Evolutionary conservation across 257 asterid species (phyloP), one percentile per base, ranked within the genome.

Genomic region (Paraleonurus japonicus): DNA sequence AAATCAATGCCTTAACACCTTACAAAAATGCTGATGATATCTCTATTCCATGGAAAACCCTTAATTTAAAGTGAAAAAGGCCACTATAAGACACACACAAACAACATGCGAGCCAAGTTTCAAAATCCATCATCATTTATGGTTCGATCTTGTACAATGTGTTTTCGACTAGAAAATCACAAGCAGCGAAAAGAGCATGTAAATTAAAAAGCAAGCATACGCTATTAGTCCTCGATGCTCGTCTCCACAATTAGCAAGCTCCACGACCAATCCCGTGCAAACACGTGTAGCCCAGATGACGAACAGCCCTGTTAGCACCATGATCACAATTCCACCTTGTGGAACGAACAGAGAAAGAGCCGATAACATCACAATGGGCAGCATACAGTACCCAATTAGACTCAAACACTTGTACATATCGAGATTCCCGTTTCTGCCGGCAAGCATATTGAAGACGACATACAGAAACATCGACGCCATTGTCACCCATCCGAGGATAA

Each of bases 211-310:
- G 79, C 96, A 88, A 0, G 98, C 95, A 37, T 92, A 92, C 65
- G 91, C 80, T 71, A 92, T 88, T 72, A 92, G 81, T 26, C 95
- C 96, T 5, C 95, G 84, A 58, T 90, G 97, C 75, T 92, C 96
- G 12, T 92, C 95, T 37, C 98, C 98, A 51, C 84, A 90, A 30
- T 86, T 88, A 33, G 98, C 95, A 62, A 92, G 84, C 88, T 92
- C 98, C 30, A 92, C 98, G 62, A 90, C 83, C 81, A 92, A 79
- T 73, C 96, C 81, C 15, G 98, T 83, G 84, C 96, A 92, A 45
- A 87, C 98, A n/a, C 98, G 83, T 12, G 96, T 87, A 13, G 98
- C 82, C 98, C 96, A 92, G 50, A 92, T 71, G 75, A 90, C 96
- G 30, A 87, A 87, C 60, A 90, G 23, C 61, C 92, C 95, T 0